Conservation (phyloP, 371 early-diverging fungal species). For the Lichtheimia corymbifera region DNA sequence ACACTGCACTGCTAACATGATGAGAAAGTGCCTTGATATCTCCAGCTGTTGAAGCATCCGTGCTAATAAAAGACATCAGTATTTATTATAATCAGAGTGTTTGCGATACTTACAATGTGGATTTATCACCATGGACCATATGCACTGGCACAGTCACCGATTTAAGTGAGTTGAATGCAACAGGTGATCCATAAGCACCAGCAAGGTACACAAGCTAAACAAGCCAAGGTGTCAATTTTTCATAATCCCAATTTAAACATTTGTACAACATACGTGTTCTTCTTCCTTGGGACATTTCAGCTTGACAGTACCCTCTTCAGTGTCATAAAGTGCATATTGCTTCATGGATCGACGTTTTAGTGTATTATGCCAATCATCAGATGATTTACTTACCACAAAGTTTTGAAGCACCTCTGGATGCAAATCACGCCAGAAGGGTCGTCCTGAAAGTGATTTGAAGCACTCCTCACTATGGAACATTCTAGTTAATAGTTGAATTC, state of each 20-base stretch:
- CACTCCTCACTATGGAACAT: slow-evolving; percentile 18
- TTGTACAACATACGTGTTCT: slow-evolving; percentile 33
- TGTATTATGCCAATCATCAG: neutral
- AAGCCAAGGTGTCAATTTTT: neutral
- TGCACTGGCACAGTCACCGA: slow-evolving; percentile 16
- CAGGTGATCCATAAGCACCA: neutral
- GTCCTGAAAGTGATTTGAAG: slow-evolving; percentile 10
- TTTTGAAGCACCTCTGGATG: slow-evolving; percentile 16
- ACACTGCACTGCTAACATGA: slow-evolving; percentile 8
- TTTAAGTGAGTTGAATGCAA: slow-evolving; percentile 11
- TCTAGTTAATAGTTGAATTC: neutral
- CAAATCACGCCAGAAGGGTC: slow-evolving; percentile 15
- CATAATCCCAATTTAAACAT: neutral
- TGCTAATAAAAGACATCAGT: neutral
- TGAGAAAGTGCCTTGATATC: slow-evolving; percentile 8
- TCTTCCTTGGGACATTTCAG: slow-evolving; percentile 41
- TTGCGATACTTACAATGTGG: slow-evolving; percentile 15
- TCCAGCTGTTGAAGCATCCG: slow-evolving; percentile 1
- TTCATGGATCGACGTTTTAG: neutral
- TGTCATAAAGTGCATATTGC: slow-evolving; percentile 32
- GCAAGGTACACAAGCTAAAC: slow-evolving; percentile 8
- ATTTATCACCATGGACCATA: slow-evolving; percentile 12
- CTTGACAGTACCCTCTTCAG: slow-evolving; percentile 37
- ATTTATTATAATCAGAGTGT: neutral
- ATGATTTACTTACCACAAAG: slow-evolving; percentile 27